Conservation (phyloP, 305 asterid species). For the Plantago lanceolata region DNA sequence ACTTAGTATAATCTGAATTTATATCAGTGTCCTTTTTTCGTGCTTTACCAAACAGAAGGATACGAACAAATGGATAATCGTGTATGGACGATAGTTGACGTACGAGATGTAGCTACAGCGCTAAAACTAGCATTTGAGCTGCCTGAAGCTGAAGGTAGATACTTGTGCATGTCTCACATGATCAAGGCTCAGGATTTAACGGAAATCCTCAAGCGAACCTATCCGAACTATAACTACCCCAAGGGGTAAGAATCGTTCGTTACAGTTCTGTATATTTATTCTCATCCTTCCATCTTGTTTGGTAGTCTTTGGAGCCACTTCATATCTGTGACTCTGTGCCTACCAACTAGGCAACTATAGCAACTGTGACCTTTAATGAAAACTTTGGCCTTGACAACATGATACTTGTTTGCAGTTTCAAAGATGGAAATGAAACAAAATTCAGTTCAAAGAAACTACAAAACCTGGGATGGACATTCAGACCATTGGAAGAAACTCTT, state of each 20-base stretch:
- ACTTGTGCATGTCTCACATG: constrained; percentile 48
- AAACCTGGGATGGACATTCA: constrained; percentile 55
- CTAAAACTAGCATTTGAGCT: constrained; percentile 50
- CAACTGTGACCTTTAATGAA: background rate
- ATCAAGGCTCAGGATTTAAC: constrained; percentile 35
- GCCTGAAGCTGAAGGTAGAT: constrained; percentile 65
- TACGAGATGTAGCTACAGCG: constrained; percentile 65
- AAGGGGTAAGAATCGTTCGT: constrained; percentile 42
- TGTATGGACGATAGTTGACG: constrained; percentile 41
- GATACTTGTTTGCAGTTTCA: constrained; percentile 39
- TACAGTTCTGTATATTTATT: background rate
- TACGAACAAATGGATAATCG: constrained; percentile 43
- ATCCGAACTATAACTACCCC: constrained; percentile 57
- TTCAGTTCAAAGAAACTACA: constrained; percentile 54
- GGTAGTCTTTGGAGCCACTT: background rate
- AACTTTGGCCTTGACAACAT: too few relatives aligned
- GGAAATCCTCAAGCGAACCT: constrained; percentile 38
- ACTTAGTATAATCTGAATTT: background rate
- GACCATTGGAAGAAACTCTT: constrained; percentile 59
- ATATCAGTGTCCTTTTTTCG: background rate
- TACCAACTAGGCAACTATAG: background rate
- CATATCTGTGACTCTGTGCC: background rate
- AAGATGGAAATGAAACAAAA: constrained; percentile 27
- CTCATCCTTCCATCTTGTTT: background rate
- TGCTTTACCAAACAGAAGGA: constrained; percentile 41